Percentiles rank a stretch among this genome's conserved stretches.
Conservation (phyloP, 2,329 filamentous ascomycete genomes). For the Aspergillus fructus region DNA sequence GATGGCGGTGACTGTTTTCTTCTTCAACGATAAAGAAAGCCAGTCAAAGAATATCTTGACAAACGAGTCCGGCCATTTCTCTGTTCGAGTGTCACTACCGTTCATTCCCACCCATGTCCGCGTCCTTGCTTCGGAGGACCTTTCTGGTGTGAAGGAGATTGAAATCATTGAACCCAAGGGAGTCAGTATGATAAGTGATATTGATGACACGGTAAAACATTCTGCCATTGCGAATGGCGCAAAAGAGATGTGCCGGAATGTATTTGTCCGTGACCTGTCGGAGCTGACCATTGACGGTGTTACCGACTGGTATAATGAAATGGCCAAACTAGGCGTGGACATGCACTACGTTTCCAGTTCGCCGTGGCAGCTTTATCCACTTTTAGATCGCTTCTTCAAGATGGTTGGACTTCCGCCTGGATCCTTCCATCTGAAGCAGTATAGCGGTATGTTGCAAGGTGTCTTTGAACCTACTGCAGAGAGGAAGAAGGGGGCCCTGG, state of each 20-base stretch:
- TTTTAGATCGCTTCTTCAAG: slow-evolving; percentile 82
- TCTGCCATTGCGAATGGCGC: slow-evolving; percentile 86
- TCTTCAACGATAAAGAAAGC: slow-evolving; percentile 83
- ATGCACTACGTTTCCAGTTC: slow-evolving; percentile 99
- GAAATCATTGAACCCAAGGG: slow-evolving; percentile 74
- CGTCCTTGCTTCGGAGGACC: slow-evolving; percentile 78
- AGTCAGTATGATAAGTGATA: slow-evolving; percentile 92
- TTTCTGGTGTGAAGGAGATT: slow-evolving; percentile 79
- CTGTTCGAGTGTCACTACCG: slow-evolving; percentile 73
- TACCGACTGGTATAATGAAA: slow-evolving; percentile 78
- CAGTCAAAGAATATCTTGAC: slow-evolving; percentile 83
- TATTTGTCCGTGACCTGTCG: slow-evolving; percentile 80
- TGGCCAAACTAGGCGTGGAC: slow-evolving; percentile 77
- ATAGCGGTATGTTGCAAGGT: slow-evolving; percentile 93
- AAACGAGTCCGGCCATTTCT: slow-evolving; percentile 86
- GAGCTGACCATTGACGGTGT: slow-evolving; percentile 86
- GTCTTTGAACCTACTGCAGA: slow-evolving; percentile 98
- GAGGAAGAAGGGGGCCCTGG: slow-evolving; percentile 83
- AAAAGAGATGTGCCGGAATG: slow-evolving; percentile 93
- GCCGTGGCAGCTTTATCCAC: slow-evolving; percentile 94
- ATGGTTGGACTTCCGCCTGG: slow-evolving; percentile 77
- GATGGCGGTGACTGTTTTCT: slow-evolving; percentile 84
- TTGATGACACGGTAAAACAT: slow-evolving; percentile 96
- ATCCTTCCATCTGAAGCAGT: slow-evolving; percentile 93
- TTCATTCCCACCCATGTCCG: slow-evolving; percentile 89